phyloP scores from a whole-genome alignment of 352 stramenopile species.

The Thraustochytrium striatum region DNA sequence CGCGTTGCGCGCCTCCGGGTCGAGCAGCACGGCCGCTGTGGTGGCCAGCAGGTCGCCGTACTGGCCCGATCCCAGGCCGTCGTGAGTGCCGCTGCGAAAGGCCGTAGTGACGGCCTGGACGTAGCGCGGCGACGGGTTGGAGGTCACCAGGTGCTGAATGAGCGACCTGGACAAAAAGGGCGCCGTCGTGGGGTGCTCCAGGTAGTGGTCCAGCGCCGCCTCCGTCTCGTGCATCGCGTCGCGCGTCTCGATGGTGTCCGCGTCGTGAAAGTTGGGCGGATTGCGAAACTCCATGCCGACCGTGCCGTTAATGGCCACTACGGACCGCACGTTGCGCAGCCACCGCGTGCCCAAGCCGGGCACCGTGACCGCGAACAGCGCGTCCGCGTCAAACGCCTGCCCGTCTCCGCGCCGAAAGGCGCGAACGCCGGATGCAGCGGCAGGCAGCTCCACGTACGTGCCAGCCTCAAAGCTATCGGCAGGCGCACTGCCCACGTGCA shows the following conservation, averaged over 20 bases:
- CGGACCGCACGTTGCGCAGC: constrained; percentile 56
- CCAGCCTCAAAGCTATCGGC: not conserved
- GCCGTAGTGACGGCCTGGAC: constrained; percentile 55
- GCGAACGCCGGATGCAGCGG: not conserved
- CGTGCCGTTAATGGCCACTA: constrained; percentile 52
- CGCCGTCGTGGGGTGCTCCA: constrained; percentile 61
- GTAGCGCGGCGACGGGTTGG: constrained; percentile 61
- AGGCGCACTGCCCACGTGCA: not conserved
- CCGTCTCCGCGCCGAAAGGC: not conserved
- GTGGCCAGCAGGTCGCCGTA: constrained; percentile 61
- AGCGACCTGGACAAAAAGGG: constrained; percentile 61
- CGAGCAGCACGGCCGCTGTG: constrained; percentile 58
- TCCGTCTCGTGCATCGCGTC: constrained; percentile 63
- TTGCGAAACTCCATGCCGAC: constrained; percentile 59
- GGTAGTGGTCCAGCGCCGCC: constrained; percentile 58
- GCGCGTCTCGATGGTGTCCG: constrained; percentile 51
- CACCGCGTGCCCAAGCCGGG: not conserved
- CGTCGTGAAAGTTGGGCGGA: constrained; percentile 56
- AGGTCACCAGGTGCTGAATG: constrained; percentile 61
- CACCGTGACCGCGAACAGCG: constrained; percentile 19
- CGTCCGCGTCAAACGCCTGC: not conserved
- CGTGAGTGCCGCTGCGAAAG: constrained; percentile 58
- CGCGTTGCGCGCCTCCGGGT: constrained; percentile 55
- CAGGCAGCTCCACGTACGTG: not conserved
- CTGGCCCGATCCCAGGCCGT: constrained; percentile 55